Evolutionary conservation across 305 asterid species (phyloP).

Genomic region (Stenogyne calaminthoides): DNA sequence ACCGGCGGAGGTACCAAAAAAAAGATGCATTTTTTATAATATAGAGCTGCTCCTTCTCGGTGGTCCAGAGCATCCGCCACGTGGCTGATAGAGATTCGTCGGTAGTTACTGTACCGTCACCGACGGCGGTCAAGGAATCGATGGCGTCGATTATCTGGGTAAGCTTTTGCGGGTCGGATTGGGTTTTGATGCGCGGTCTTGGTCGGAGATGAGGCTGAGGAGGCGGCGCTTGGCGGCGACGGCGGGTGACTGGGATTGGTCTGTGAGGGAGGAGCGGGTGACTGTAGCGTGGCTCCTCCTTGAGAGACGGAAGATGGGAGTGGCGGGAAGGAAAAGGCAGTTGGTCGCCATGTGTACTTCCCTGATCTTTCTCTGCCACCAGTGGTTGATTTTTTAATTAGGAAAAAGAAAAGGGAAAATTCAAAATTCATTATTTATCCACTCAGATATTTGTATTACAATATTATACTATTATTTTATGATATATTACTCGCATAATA

Average conservation of each 20-base stretch:
- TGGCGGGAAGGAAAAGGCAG: slow-evolving; percentile 56
- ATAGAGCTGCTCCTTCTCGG: slow-evolving; percentile 94
- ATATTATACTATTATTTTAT: no score
- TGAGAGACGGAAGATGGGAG: slow-evolving; percentile 29
- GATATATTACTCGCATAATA: no score
- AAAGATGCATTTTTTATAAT: slow-evolving; percentile 61
- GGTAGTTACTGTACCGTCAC: slow-evolving; percentile 62
- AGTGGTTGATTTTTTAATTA: background rate
- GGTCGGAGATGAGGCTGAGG: slow-evolving; percentile 74
- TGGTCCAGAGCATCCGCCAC: slow-evolving; percentile 96
- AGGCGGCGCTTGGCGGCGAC: slow-evolving; percentile 68
- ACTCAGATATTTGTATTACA: background rate
- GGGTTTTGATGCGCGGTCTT: slow-evolving; percentile 81
- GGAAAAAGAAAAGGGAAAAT: background rate
- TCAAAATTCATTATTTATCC: background rate
- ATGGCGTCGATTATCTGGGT: slow-evolving; percentile 66
- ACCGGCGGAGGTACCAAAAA: slow-evolving; percentile 78
- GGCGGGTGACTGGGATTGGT: slow-evolving; percentile 48
- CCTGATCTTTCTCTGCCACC: slow-evolving; percentile 23
- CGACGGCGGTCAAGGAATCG: slow-evolving; percentile 53
- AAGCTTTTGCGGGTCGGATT: slow-evolving; percentile 63
- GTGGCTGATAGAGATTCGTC: slow-evolving; percentile 58
- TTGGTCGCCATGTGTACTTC: slow-evolving; percentile 40
- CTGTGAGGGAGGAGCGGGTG: slow-evolving; percentile 58
- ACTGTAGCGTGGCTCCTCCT: slow-evolving; percentile 25